A percentile compares a stretch with the other conserved stretches of the same genome.
These are phyloP conservation scores for Kalmusia sp. DNA, from an alignment of 2,329 filamentous ascomycete genomes.

Conservation along the genomic window DNA sequence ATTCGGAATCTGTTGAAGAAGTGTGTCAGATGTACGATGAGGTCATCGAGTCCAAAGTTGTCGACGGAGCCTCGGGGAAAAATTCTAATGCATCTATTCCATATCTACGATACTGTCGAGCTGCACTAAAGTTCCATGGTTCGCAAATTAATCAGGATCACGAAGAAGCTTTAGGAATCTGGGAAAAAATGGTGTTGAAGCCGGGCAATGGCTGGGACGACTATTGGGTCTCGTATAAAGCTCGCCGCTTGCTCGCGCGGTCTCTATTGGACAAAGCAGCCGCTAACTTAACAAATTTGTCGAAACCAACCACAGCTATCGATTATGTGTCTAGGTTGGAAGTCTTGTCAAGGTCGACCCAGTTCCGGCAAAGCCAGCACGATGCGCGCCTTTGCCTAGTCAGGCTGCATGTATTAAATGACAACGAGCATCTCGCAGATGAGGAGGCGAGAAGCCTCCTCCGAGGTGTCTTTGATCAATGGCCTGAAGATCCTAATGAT, in stretches of 20 bases:
- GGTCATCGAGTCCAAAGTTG: not conserved
- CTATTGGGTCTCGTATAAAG: not conserved
- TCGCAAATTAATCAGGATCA: not conserved
- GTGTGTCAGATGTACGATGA: constrained; percentile 4
- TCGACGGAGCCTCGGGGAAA: not conserved
- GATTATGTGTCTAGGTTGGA: not conserved
- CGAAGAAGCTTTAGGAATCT: not conserved
- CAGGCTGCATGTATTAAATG: not conserved
- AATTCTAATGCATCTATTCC: not conserved
- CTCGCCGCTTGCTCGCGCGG: not conserved
- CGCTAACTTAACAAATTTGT: too few relatives aligned
- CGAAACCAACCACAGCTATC: not conserved
- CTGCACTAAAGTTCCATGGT: not conserved
- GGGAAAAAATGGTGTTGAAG: not conserved
- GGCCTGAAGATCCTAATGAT: constrained; percentile 8
- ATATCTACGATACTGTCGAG: not conserved
- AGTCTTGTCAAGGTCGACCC: not conserved
- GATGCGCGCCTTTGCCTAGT: not conserved
- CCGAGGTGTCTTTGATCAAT: constrained; percentile 9
- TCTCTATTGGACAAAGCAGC: not conserved
- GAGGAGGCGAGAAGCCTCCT: constrained; percentile 2
- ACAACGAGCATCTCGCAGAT: not conserved
- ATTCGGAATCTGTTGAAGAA: not conserved
- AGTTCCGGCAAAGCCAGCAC: not conserved
- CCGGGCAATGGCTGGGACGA: not conserved